phyloP scores from a whole-genome alignment of 1,284 basidiomycete genomes.

The Mycosarcoma maydis region DNA sequence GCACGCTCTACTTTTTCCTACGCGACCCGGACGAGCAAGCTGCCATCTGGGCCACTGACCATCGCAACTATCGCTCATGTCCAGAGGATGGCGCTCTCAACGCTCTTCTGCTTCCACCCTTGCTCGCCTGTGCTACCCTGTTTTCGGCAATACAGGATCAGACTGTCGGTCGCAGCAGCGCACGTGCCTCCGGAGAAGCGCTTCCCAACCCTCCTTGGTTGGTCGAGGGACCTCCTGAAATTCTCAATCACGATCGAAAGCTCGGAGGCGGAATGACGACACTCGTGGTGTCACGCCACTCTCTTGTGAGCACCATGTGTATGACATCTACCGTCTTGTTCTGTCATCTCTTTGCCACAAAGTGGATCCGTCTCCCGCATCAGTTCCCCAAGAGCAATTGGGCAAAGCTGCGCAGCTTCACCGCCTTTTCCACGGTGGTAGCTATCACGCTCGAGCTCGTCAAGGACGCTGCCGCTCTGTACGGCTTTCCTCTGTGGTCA shows the following conservation, averaged over 20 bases:
- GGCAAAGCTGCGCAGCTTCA: conserved; percentile 66
- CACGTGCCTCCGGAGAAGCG: conserved; percentile 41
- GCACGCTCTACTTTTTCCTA: conserved; percentile 47
- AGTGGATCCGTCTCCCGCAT: conserved; percentile 45
- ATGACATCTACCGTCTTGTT: conserved; percentile 47
- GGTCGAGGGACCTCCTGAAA: conserved; percentile 47
- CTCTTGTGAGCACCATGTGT: conserved; percentile 55
- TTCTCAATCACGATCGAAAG: conserved; percentile 38
- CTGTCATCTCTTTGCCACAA: conserved; percentile 51
- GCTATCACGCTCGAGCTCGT: conserved; percentile 62
- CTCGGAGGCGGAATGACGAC: conserved; percentile 39
- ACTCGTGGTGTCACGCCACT: conserved; percentile 48
- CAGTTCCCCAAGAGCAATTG: conserved; percentile 60
- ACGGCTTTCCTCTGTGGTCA: conserved; percentile 60
- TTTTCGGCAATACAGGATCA: conserved; percentile 50
- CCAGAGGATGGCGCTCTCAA: conserved; percentile 55
- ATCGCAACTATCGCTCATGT: conserved; percentile 53
- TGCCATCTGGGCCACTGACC: conserved; percentile 59
- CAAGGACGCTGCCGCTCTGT: conserved; percentile 54
- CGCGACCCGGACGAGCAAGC: conserved; percentile 40
- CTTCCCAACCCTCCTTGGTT: conserved; percentile 47
- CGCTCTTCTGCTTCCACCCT: conserved; percentile 51
- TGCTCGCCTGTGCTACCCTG: conserved; percentile 49
- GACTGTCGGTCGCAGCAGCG: conserved; percentile 38
- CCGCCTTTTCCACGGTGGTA: conserved; percentile 63